Evolutionary conservation across 139 green algal species (phyloP).

Genomic region (Chlamydomonas schloesseri): DNA sequence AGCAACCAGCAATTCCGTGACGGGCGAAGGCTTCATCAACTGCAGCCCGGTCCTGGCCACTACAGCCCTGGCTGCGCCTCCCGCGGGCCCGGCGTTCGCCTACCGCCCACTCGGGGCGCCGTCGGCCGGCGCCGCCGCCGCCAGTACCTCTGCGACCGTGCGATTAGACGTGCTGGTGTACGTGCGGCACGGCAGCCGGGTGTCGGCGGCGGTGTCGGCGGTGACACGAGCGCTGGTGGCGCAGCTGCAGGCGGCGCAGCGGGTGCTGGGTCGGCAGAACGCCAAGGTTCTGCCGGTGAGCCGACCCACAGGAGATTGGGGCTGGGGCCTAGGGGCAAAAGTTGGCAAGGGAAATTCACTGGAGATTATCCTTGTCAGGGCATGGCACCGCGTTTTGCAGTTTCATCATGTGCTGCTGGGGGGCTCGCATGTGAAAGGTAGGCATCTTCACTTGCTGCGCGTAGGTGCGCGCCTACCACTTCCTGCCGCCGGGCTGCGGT

Average conservation of each 20-base stretch:
- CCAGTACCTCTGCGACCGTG: neutral
- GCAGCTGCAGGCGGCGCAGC: slow-evolving; percentile 25
- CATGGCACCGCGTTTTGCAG: too few species aligned
- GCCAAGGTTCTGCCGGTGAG: slow-evolving; percentile 25
- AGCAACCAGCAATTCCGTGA: neutral
- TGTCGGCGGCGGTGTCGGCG: neutral
- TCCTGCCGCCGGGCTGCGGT: slow-evolving; percentile 38
- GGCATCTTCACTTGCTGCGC: too few species aligned
- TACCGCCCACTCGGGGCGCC: neutral
- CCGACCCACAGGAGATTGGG: too few species aligned
- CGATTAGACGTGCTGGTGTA: slow-evolving; percentile 61
- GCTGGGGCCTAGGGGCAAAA: too few species aligned
- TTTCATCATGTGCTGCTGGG: too few species aligned
- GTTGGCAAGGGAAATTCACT: too few species aligned
- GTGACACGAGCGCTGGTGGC: neutral
- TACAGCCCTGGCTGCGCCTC: neutral
- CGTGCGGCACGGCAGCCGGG: slow-evolving; percentile 14
- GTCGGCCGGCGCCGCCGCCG: neutral
- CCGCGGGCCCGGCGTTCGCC: neutral
- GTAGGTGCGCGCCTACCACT: slow-evolving; percentile 58
- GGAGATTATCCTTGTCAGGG: too few species aligned
- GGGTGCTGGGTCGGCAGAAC: slow-evolving; percentile 4
- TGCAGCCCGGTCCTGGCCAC: slow-evolving; percentile 8
- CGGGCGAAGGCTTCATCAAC: neutral
- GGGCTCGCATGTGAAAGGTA: too few species aligned